Percentiles rank a stretch among this genome's conserved stretches.
These are phyloP conservation scores for Agapanthus africanus DNA, from an alignment of 106 monocot species.

Conservation along the genomic window DNA sequence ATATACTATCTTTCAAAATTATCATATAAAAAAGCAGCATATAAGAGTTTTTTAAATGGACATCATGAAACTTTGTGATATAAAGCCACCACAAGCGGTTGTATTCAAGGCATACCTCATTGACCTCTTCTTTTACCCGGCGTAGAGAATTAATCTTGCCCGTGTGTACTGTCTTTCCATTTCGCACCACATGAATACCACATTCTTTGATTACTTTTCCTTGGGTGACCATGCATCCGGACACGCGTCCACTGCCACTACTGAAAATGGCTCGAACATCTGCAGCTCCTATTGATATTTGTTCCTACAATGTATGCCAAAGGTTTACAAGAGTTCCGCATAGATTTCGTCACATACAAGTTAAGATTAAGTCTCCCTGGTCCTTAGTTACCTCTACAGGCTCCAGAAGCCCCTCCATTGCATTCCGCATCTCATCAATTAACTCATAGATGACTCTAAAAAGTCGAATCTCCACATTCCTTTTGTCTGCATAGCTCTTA, in stretches of 20 bases:
- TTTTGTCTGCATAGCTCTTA: slow-evolving; percentile 81
- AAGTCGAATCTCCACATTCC: slow-evolving; percentile 80
- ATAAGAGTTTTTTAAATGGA: too few species aligned
- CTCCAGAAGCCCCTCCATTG: slow-evolving; percentile 97
- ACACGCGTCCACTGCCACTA: slow-evolving; percentile 91
- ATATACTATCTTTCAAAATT: background rate
- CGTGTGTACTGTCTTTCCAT: slow-evolving; percentile 52
- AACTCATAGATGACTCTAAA: slow-evolving; percentile 93
- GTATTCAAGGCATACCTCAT: too few species aligned
- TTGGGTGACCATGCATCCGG: slow-evolving; percentile 92
- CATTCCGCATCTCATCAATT: slow-evolving; percentile 77
- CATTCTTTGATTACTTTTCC: slow-evolving; percentile 82
- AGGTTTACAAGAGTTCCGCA: background rate
- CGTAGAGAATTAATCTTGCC: slow-evolving; percentile 69
- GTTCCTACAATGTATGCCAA: slow-evolving; percentile 41
- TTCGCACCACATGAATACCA: slow-evolving; percentile 63
- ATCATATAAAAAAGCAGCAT: background rate
- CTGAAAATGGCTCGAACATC: slow-evolving; percentile 79
- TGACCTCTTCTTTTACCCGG: slow-evolving; percentile 93
- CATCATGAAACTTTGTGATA: background rate
- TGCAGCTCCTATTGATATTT: slow-evolving; percentile 73
- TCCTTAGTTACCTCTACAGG: slow-evolving; percentile 66
- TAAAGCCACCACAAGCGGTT: too few species aligned
- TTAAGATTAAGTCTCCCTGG: background rate
- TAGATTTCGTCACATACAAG: background rate